Evolutionary conservation across 257 asterid genomes (phyloP).

Genomic region (Schizonepeta tenuifolia): DNA sequence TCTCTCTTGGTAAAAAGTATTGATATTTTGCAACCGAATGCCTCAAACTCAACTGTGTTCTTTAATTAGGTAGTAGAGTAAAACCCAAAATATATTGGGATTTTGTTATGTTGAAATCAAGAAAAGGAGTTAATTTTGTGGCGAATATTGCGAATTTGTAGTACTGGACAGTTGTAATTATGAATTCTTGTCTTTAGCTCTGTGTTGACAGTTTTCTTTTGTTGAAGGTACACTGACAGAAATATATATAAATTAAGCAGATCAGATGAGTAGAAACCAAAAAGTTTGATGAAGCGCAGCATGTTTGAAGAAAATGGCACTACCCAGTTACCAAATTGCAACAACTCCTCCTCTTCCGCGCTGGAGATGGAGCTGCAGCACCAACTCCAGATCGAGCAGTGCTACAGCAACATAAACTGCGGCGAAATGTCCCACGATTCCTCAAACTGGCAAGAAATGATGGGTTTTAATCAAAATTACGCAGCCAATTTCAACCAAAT

Average conservation of each 20-base stretch:
- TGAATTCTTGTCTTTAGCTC: slow-evolving; percentile 23
- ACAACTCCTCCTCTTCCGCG: slow-evolving; percentile 34
- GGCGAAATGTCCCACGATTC: slow-evolving; percentile 43
- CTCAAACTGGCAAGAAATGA: slow-evolving; percentile 61
- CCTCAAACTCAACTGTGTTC: neutral
- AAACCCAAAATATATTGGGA: neutral
- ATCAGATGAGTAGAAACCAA: too few species aligned
- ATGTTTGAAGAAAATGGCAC: slow-evolving; percentile 59
- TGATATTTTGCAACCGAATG: neutral
- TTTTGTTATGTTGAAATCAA: too few species aligned
- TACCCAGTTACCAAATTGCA: slow-evolving; percentile 23
- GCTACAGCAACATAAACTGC: slow-evolving; percentile 35
- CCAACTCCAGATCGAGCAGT: slow-evolving; percentile 55
- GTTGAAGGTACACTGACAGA: slow-evolving; percentile 36
- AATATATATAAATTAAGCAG: too few species aligned
- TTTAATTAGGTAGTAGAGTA: neutral
- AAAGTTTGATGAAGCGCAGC: neutral
- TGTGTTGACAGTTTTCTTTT: slow-evolving; percentile 17
- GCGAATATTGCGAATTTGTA: neutral
- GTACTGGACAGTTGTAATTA: neutral
- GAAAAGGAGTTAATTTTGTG: neutral
- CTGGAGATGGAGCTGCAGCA: slow-evolving; percentile 73
- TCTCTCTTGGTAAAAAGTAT: too few species aligned
- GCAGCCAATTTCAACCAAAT: slow-evolving; percentile 32
- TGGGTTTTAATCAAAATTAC: slow-evolving; percentile 15